These are phyloP conservation scores for Celoporthe dispersa DNA, from an alignment of 2,329 filamentous ascomycete species.

Conservation along the genomic window DNA sequence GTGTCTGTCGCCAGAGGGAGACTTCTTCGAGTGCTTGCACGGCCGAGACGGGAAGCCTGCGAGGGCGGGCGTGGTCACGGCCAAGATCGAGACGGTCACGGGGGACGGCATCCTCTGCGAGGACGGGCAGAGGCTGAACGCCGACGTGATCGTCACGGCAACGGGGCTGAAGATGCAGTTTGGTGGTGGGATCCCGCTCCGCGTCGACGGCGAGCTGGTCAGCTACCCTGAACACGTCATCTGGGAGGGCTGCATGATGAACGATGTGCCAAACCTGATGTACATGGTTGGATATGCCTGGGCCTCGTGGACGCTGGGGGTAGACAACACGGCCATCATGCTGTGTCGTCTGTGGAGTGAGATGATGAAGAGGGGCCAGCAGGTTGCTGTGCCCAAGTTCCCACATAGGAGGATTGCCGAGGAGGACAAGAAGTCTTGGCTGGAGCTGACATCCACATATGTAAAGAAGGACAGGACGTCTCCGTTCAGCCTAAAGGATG, in stretches of 20 bases:
- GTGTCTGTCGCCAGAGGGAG: conserved; percentile 57
- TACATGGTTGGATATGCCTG: conserved; percentile 65
- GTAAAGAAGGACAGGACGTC: conserved; percentile 9
- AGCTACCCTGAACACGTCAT: conserved; percentile 13
- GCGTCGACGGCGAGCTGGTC: conserved; percentile 17
- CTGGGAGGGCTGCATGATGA: conserved; percentile 66
- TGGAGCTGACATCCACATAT: conserved; percentile 14
- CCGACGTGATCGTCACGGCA: conserved; percentile 68
- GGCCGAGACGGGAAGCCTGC: conserved; percentile 40
- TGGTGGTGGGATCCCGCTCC: conserved; percentile 16
- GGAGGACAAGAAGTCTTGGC: neutral
- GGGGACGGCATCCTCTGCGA: conserved; percentile 48
- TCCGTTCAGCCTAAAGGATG: conserved; percentile 1
- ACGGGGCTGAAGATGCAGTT: conserved; percentile 50
- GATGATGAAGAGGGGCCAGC: conserved; percentile 13
- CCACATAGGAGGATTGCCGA: neutral
- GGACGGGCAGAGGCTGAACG: conserved; percentile 49
- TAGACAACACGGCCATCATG: conserved; percentile 45
- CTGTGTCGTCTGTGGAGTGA: conserved; percentile 15
- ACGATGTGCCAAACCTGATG: conserved; percentile 64
- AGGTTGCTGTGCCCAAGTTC: conserved; percentile 12
- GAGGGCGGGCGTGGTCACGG: conserved; percentile 49
- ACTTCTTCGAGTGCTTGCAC: conserved; percentile 46
- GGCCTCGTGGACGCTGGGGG: conserved; percentile 65
- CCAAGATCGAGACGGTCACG: conserved; percentile 50